Percentiles rank a stretch among this genome's conserved stretches.
phyloP scores from a whole-genome alignment of 2,329 filamentous ascomycete genomes.

The Fusarium algeriense region DNA sequence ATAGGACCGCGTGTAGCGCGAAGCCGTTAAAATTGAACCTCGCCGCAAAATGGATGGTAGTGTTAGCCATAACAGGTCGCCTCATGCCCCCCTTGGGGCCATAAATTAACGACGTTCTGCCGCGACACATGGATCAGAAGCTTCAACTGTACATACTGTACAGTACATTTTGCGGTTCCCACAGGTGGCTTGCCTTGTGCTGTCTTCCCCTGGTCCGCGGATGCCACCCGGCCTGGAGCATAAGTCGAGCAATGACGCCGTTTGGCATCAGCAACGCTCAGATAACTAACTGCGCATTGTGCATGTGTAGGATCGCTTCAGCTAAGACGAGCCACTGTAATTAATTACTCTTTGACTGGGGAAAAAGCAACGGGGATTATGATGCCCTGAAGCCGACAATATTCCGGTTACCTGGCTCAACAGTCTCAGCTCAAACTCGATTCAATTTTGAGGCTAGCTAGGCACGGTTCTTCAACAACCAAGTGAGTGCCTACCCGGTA shows the following conservation, averaged over 20 bases:
- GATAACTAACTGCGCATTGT: not conserved
- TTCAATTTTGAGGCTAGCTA: constrained; percentile 13
- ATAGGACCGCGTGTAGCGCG: constrained; percentile 37
- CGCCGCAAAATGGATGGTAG: constrained; percentile 8
- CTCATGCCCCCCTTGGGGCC: constrained; percentile 7
- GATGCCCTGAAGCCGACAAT: not conserved
- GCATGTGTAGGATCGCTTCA: not conserved
- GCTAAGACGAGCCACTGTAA: not conserved
- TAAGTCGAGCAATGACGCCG: constrained; percentile 10
- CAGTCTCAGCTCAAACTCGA: constrained; percentile 10
- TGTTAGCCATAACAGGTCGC: constrained; percentile 25
- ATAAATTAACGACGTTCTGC: constrained; percentile 29
- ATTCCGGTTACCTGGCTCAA: constrained; percentile 3
- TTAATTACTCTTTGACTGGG: not conserved
- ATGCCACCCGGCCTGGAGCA: constrained; percentile 27
- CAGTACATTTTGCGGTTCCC: not conserved
- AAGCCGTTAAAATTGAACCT: constrained; percentile 28
- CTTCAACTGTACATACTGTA: not conserved
- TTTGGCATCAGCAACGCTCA: constrained; percentile 2
- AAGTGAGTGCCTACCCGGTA: not conserved
- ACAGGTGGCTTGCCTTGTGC: constrained; percentile 8
- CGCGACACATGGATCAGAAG: constrained; percentile 17
- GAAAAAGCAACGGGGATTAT: not conserved
- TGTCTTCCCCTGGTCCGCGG: constrained; percentile 34
- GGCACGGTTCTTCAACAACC: not conserved